Base-by-base conservation (phyloP, 2,329 filamentous ascomycete species). In the Talaromyces funiculosus region DNA sequence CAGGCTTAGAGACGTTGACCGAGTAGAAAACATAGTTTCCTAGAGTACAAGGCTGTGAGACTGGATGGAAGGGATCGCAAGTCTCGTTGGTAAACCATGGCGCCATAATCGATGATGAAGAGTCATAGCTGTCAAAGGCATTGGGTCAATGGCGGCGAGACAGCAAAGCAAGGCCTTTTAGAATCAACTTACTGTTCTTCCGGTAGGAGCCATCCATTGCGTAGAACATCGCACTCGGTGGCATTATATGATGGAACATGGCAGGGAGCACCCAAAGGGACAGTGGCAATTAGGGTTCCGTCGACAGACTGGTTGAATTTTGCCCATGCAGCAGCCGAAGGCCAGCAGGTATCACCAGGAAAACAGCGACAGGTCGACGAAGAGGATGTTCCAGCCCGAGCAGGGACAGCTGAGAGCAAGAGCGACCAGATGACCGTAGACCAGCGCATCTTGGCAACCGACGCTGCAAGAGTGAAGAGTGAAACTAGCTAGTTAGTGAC, bases 301-400 rank as follows among this genome's bases (percentile, higher is more conserved):
- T 68, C 64, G 22, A 77, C 64, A 4, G 75, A 72, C 16, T 61
- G 57, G 57, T 78, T 78, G 33, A 79, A 66, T 1, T 63, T 51
- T 3, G 65, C 62, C 76, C 76, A 78, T 47, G 73, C 64, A 2
- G 69, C 57, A 5, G 57, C 22, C 1, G 70, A 67, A 1, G 77
- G 77, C 75, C 76, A 79, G 63, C 75, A 78, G 18, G 38, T 59
- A 51, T 76, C 65, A 40, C 66, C 53, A 6, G 68, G 69, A 38
- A 64, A 63, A 40, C 70, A 72, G n/a, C 45, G 59, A 57, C 54
- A 58, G 35, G n/a, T 20, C 18, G 33, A 37, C 14, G 57, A 22
- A 22, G 20, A 47, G 5, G 43, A 26, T 7, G 38, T 22, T 14
- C 4, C 29, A 53, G n/a, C 16, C 20, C 20, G 10, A 10, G 26